These are phyloP conservation scores for Cucumis variabilis DNA, from an alignment of 331 rosid genomes.

Conservation along the genomic window DNA sequence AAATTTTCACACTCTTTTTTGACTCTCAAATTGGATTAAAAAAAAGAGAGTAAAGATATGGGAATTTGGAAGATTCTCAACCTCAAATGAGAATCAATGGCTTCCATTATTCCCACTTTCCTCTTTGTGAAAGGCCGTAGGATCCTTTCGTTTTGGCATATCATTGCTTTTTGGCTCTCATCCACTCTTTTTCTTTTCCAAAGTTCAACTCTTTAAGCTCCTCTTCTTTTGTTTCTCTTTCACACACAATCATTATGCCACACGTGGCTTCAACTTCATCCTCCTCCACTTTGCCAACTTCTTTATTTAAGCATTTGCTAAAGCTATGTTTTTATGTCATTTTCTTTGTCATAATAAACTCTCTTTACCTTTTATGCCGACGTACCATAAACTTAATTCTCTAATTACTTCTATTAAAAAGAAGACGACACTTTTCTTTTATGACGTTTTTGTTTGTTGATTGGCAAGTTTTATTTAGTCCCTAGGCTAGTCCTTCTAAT, in stretches of 20 bases:
- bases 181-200: neutral
- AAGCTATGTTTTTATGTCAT: neutral
- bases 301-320: neutral
- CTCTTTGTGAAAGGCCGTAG: neutral
- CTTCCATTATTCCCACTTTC: neutral
- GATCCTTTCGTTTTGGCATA: conserved; percentile 14
- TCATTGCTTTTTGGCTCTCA: neutral
- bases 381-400: too few species aligned
- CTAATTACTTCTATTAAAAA: too few species aligned
- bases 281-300: neutral
- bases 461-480: too few species aligned
- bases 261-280: conserved; percentile 17
- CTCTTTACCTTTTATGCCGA: neutral
- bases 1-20: neutral
- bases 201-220: neutral
- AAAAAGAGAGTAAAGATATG: neutral
- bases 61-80: neutral
- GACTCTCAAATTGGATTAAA: neutral
- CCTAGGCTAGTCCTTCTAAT: too few species aligned
- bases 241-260: neutral
- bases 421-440: too few species aligned
- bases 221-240: neutral
- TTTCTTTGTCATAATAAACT: neutral
- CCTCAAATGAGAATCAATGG: neutral
- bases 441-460: too few species aligned